phyloP scores from a whole-genome alignment of 139 green algal genomes.

The Limnomonas spitsbergensis region DNA sequence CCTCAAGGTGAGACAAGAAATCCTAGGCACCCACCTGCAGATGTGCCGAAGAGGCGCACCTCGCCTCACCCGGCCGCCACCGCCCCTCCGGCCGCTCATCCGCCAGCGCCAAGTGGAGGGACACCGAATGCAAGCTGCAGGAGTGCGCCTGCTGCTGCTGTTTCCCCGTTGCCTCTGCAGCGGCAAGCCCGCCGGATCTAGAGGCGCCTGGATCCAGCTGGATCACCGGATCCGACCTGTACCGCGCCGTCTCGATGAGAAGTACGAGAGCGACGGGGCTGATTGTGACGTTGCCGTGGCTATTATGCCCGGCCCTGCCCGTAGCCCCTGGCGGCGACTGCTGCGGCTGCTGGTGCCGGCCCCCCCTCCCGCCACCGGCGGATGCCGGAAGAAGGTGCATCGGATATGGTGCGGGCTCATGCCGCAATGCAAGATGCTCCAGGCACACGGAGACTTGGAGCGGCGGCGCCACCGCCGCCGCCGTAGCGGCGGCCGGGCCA shows the following conservation, averaged over 20 bases:
- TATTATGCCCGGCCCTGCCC: too few relatives aligned
- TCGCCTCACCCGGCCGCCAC: slow-evolving; percentile 11
- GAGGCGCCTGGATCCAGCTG: too few relatives aligned
- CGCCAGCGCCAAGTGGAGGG: slow-evolving; percentile 45
- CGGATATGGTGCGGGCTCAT: slow-evolving; percentile 40
- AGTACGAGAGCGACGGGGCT: slow-evolving; percentile 28
- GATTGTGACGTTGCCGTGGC: not conserved
- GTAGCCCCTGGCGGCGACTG: not conserved
- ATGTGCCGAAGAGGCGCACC: slow-evolving; percentile 14
- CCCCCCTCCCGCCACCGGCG: too few relatives aligned
- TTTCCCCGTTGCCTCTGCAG: not conserved
- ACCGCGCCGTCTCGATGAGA: slow-evolving; percentile 21
- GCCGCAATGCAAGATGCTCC: slow-evolving; percentile 30
- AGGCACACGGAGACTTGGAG: slow-evolving; percentile 15
- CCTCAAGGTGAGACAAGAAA: too few relatives aligned
- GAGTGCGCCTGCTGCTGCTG: slow-evolving; percentile 28
- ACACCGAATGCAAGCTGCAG: slow-evolving; percentile 43
- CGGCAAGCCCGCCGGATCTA: not conserved
- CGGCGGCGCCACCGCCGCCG: not conserved
- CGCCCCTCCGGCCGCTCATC: slow-evolving; percentile 24
- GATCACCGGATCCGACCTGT: too few relatives aligned
- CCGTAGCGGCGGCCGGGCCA: too few relatives aligned
- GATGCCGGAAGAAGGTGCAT: not conserved
- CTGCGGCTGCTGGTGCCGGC: slow-evolving; percentile 10
- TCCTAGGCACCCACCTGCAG: slow-evolving; percentile 21